Evolutionary conservation across 1,139 yeast genomes (phyloP).

Genomic region (Geotrichum restrictum): DNA sequence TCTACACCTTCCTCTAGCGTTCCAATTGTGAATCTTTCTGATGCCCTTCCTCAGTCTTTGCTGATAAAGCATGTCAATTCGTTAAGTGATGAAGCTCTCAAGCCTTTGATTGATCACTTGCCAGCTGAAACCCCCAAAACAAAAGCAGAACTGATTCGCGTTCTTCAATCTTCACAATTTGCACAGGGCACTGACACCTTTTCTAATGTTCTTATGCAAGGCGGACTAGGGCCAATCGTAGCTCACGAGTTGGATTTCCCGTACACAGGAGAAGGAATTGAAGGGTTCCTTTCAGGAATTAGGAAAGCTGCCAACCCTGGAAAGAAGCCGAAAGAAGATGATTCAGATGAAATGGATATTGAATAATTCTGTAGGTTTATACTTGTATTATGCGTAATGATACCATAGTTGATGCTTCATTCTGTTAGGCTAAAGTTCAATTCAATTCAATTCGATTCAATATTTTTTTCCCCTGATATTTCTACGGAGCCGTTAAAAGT

Average conservation of each 20-base stretch:
- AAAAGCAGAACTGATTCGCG: slow-evolving; percentile 44
- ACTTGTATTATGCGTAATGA: no score
- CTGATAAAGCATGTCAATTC: slow-evolving; percentile 44
- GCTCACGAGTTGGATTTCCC: slow-evolving; percentile 51
- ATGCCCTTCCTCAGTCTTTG: slow-evolving; percentile 44
- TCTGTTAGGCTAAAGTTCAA: background rate
- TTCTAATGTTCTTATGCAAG: slow-evolving; percentile 44
- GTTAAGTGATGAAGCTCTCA: slow-evolving; percentile 42
- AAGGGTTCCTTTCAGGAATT: slow-evolving; percentile 48
- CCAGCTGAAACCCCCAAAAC: slow-evolving; percentile 47
- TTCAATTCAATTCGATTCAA: background rate
- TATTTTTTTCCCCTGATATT: background rate
- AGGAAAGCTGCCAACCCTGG: slow-evolving; percentile 32
- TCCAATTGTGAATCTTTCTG: slow-evolving; percentile 37
- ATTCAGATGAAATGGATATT: slow-evolving; percentile 3
- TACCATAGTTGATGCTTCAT: no score
- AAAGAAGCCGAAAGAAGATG: slow-evolving; percentile 11
- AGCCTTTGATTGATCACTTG: slow-evolving; percentile 42
- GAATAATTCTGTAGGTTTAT: slow-evolving; percentile 2
- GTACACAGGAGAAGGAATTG: slow-evolving; percentile 59
- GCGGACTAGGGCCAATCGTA: slow-evolving; percentile 53
- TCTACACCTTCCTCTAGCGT: slow-evolving; percentile 10
- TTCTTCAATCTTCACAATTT: slow-evolving; percentile 54
- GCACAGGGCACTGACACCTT: slow-evolving; percentile 47
- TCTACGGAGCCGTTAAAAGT: no score